phyloP scores from a whole-genome alignment of 495 filamentous ascomycete species.

The Aspergillus bridgeri region DNA sequence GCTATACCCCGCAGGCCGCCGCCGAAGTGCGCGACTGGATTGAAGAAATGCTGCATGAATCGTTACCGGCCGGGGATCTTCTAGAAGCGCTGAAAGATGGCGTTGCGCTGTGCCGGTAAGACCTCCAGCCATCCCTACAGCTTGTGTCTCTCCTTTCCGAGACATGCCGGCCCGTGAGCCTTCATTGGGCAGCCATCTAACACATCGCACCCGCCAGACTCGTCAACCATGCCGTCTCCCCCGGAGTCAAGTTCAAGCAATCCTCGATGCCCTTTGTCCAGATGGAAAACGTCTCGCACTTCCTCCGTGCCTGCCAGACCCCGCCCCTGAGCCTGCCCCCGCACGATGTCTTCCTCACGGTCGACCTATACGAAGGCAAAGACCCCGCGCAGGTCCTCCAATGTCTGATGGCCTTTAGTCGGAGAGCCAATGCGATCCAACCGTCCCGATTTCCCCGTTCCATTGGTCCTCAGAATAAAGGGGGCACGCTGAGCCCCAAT shows the following conservation, averaged over 20 bases:
- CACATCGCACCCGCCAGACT: constrained; percentile 51
- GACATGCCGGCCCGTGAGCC: background rate
- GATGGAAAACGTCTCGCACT: constrained; percentile 99
- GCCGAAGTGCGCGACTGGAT: constrained; percentile 87
- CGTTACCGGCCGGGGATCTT: constrained; percentile 68
- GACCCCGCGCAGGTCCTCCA: constrained; percentile 96
- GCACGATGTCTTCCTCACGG: constrained; percentile 95
- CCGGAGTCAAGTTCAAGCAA: constrained; percentile 74
- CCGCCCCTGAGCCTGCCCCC: constrained; percentile 83
- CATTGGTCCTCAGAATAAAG: constrained; percentile 63
- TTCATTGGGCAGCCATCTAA: background rate
- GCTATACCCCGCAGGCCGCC: constrained; percentile 90
- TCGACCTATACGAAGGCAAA: constrained; percentile 94
- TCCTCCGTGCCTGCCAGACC: constrained; percentile 80
- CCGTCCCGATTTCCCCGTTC: constrained; percentile 67
- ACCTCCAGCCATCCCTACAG: constrained; percentile 2
- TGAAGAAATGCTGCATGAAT: constrained; percentile 72
- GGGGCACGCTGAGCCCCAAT: constrained; percentile 62
- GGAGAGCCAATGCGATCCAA: constrained; percentile 73
- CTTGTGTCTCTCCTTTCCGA: background rate
- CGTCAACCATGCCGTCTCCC: constrained; percentile 74
- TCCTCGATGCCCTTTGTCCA: constrained; percentile 96
- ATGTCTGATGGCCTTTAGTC: constrained; percentile 87
- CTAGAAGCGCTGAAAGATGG: constrained; percentile 87
- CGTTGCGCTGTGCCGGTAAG: constrained; percentile 84